Base-by-base conservation (phyloP, 2,329 filamentous ascomycete genomes). In the Aspergillus sojae region DNA sequence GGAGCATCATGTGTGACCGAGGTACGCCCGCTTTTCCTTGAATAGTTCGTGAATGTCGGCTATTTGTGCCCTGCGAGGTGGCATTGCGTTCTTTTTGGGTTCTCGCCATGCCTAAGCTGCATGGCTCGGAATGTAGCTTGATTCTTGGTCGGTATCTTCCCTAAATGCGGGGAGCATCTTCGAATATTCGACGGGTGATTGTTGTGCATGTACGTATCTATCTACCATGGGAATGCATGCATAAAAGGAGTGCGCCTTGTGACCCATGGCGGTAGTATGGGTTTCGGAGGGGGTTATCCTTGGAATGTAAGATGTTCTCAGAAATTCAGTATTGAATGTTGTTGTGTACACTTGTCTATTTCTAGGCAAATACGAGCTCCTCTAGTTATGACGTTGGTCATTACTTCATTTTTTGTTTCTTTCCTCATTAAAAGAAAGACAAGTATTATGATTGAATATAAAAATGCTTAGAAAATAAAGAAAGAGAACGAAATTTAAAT, bases 1-100 rank as follows among this genome's bases (percentile, higher is more conserved):
- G 55, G 56, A 46, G 32, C 57, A 57, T 70, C 70, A 72, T 71
- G 69, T 72, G 70, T 67, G 66, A 72, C 70, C 70, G 70, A 72
- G 70, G 70, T 64, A 62, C 41, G 30, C n/a, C 32, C 30, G 21
- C n/a, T 58, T 39, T 48, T 26, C 54, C 62, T 62, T 61, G 61
- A 65, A 64, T 66, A 23, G 36, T 60, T 60, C 56, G 60, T 57
- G 48, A 32, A 16, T 5, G 45, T 59, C 58, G 68, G 63, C 41
- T 65, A 65, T 45, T 56, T 36, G 61, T 61, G 36, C 32, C 48
- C 16, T 43, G 26, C 52, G 26, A 56, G 23, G 60, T 45, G 59
- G n/a, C 32, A 58, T 46, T 50, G 19, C 34, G n/a, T 19, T 14
- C 23, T 14, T 48, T 48, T 39, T 28, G 21, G 52, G 52, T 36